These are phyloP conservation scores for Fusarium coicis DNA, from an alignment of 2,329 filamentous ascomycete genomes.

Conservation along the genomic window DNA sequence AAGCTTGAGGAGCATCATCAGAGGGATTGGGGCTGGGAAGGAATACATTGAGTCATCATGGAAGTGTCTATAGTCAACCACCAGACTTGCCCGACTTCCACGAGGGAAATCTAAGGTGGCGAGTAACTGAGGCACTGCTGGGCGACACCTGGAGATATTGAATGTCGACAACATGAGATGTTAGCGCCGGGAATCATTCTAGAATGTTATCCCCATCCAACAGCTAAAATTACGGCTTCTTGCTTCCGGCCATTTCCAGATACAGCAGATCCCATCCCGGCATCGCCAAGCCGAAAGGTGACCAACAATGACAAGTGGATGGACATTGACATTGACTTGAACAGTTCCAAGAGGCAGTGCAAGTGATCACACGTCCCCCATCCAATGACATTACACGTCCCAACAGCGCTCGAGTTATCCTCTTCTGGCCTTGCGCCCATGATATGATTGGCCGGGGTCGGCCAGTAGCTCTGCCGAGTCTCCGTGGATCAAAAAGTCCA, in stretches of 20 bases:
- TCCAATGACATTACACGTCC: conserved; percentile 20
- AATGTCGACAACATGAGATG: neutral
- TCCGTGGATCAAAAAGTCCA: conserved; percentile 16
- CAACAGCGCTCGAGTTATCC: neutral
- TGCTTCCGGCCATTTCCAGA: conserved; percentile 26
- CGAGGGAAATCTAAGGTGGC: conserved; percentile 12
- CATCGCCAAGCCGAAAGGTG: conserved; percentile 23
- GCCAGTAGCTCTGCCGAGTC: conserved; percentile 27
- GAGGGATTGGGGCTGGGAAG: neutral
- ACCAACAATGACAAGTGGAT: conserved; percentile 28
- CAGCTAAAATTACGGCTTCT: conserved; percentile 2
- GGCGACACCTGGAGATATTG: neutral
- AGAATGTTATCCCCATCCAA: conserved; percentile 13
- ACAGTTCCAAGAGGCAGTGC: conserved; percentile 29
- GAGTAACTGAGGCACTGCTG: conserved; percentile 12
- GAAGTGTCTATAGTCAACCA: too few species aligned
- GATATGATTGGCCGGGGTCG: conserved; percentile 18
- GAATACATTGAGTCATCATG: too few species aligned
- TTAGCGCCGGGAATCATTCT: conserved; percentile 26
- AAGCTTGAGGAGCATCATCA: neutral
- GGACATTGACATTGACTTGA: neutral
- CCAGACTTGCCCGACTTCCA: neutral
- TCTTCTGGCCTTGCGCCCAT: neutral
- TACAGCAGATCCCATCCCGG: conserved; percentile 19
- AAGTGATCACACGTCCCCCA: conserved; percentile 18